These are phyloP conservation scores for Botrytis aclada DNA, from an alignment of 2,329 filamentous ascomycete species.

Conservation along the genomic window DNA sequence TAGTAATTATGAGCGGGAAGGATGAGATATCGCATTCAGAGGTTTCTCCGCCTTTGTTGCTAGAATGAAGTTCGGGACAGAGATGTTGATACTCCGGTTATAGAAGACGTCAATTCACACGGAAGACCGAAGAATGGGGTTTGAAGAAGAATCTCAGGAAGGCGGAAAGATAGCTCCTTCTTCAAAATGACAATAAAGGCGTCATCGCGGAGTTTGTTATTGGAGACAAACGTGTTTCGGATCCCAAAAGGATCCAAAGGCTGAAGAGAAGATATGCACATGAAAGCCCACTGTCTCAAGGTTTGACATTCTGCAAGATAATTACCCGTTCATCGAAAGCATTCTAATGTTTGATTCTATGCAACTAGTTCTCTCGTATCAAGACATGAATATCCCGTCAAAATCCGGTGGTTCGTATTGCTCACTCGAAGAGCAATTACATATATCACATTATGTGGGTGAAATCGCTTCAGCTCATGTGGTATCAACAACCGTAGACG, in stretches of 20 bases:
- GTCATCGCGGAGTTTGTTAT: neutral
- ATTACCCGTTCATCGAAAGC: neutral
- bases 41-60: neutral
- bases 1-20: neutral
- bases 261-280: neutral
- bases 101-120: constrained; percentile 11
- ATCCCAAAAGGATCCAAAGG: neutral
- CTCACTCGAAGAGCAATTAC: neutral
- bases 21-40: neutral
- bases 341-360: neutral
- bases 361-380: neutral
- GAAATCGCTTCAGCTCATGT: neutral
- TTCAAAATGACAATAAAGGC: neutral
- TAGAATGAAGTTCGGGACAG: rapidly evolving
- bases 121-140: constrained; percentile 8
- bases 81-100: neutral
- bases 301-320: neutral
- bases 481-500: no score
- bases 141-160: constrained; percentile 13
- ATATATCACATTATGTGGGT: neutral
- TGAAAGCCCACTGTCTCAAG: neutral
- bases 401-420: neutral
- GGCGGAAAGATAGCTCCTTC: neutral
- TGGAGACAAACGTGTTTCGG: neutral
- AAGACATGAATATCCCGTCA: neutral